These are phyloP conservation scores for Pittosporum tobira DNA, from an alignment of 129 eudicot species.

Conservation along the genomic window DNA sequence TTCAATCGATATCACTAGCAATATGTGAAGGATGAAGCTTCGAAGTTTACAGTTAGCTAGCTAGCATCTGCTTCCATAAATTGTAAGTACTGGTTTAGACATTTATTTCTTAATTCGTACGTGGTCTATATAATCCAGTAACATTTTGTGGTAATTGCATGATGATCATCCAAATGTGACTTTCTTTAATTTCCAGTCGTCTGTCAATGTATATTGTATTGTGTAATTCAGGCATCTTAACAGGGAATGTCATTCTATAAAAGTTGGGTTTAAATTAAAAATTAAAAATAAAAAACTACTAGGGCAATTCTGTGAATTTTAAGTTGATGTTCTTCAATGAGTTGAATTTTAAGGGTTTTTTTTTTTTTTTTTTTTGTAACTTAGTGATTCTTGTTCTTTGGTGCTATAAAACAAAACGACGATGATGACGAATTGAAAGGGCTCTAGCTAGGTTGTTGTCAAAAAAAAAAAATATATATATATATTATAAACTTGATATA, in stretches of 20 bases:
- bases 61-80: background rate
- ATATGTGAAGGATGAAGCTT: background rate
- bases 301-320: background rate
- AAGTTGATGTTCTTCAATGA: background rate
- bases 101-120: background rate
- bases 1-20: background rate
- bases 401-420: too few relatives aligned
- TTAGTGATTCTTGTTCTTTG: background rate
- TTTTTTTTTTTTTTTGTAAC: background rate
- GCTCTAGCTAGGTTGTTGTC: background rate
- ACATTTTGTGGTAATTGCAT: background rate
- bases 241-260: background rate
- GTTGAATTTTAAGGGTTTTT: too few relatives aligned
- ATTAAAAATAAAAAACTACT: background rate
- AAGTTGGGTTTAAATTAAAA: too few relatives aligned
- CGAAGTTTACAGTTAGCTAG: conserved; percentile 2
- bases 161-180: too few relatives aligned
- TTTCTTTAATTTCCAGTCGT: background rate
- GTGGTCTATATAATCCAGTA: background rate
- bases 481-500: background rate
- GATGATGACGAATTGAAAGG: background rate
- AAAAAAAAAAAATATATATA: background rate
- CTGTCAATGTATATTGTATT: background rate
- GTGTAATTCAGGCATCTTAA: background rate
- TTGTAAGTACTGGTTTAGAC: background rate